Evolutionary conservation across 306 rosid genomes (phyloP).

Genomic region (Senna siamea): DNA sequence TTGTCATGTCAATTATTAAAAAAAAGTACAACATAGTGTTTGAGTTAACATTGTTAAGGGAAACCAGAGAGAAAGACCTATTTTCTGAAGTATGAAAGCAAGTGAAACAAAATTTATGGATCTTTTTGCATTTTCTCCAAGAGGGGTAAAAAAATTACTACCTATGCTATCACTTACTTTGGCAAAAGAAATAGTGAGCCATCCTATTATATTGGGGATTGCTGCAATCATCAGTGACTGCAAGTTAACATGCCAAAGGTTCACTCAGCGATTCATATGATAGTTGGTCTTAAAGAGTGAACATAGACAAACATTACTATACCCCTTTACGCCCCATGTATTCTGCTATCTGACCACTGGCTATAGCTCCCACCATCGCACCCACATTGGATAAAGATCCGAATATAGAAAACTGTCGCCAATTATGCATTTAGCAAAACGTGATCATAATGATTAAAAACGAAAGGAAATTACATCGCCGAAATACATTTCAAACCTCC

Average conservation of each 20-base stretch:
- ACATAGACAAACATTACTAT: constrained; percentile 31
- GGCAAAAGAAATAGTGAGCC: constrained; percentile 79
- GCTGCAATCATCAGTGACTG: constrained; percentile 80
- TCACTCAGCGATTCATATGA: constrained; percentile 1
- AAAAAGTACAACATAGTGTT: no score
- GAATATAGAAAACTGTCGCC: constrained; percentile 65
- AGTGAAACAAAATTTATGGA: no score
- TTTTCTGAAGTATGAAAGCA: no score
- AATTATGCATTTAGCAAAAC: constrained; percentile 17
- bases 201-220: constrained; percentile 74
- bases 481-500: constrained; percentile 51
- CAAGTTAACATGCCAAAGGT: constrained; percentile 40
- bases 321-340: constrained; percentile 89
- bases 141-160: background rate
- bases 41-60: no score
- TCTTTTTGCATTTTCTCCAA: no score
- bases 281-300: constrained; percentile 16
- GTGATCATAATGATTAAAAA: background rate
- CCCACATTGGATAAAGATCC: constrained; percentile 91
- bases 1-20: no score
- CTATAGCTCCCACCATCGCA: constrained; percentile 88
- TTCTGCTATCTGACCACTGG: constrained; percentile 89
- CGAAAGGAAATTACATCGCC: background rate
- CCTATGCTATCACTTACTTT: constrained; percentile 45
- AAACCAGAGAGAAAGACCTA: no score